Conservation (phyloP, 164 flowering plant genomes). For the Annona squamosa region DNA sequence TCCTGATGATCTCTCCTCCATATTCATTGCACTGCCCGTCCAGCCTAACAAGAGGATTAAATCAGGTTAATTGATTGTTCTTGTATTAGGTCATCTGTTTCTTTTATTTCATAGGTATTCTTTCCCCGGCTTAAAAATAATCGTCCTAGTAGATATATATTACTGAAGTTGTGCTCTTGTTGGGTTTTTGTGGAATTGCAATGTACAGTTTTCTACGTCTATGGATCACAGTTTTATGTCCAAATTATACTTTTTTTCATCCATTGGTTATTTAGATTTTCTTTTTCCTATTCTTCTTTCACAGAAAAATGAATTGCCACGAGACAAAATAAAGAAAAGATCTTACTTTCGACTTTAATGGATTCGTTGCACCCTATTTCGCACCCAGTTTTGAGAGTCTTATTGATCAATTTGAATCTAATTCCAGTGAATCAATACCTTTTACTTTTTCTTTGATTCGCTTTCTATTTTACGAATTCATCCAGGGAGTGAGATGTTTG, state of each 20-base stretch:
- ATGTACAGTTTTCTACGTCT: not conserved
- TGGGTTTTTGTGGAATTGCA: not conserved
- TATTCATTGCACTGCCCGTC: not conserved
- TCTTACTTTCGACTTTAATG: too few species aligned
- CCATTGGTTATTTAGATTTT: too few species aligned
- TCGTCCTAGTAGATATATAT: not conserved
- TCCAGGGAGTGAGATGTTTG: too few species aligned
- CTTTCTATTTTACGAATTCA: too few species aligned
- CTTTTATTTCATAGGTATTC: not conserved
- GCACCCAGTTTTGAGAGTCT: too few species aligned
- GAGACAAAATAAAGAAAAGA: too few species aligned
- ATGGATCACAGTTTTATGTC: not conserved
- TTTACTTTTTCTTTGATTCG: too few species aligned
- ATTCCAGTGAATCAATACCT: too few species aligned
- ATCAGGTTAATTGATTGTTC: not conserved
- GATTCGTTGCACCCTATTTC: too few species aligned
- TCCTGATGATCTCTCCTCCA: not conserved
- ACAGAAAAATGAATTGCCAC: too few species aligned
- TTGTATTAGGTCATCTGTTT: not conserved
- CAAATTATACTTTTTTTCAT: not conserved
- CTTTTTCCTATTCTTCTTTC: not conserved
- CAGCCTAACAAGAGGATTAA: constrained; percentile 1
- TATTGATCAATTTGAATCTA: too few species aligned
- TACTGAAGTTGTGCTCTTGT: not conserved
- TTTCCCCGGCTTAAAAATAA: not conserved